Evolutionary conservation across 108 stramenopile species (phyloP).

Genomic region (Cylindrotheca fusiformis): DNA sequence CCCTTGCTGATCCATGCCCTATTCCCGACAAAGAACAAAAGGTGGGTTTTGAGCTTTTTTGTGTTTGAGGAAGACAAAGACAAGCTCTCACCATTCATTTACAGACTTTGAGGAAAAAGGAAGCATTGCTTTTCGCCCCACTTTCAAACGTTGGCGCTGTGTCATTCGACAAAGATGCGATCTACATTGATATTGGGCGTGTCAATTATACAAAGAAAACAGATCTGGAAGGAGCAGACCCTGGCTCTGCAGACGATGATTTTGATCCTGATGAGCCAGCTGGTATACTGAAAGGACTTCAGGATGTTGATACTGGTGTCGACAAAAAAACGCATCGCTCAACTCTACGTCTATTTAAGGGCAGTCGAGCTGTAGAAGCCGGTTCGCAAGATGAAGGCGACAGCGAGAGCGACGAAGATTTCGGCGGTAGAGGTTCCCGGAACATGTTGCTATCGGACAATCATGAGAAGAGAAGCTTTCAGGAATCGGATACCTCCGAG

Average conservation of each 20-base stretch:
- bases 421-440: slow-evolving; percentile 20
- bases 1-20: slow-evolving; percentile 85
- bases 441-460: too few relatives aligned
- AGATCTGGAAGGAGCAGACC: slow-evolving; percentile 52
- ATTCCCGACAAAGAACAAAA: slow-evolving; percentile 80
- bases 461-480: too few relatives aligned
- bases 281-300: slow-evolving; percentile 81
- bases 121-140: slow-evolving; percentile 93
- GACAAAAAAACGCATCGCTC: slow-evolving; percentile 87
- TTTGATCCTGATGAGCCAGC: slow-evolving; percentile 52
- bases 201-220: slow-evolving; percentile 87
- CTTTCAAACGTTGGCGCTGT: slow-evolving; percentile 92
- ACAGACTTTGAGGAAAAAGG: slow-evolving; percentile 84
- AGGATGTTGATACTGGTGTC: slow-evolving; percentile 83
- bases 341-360: slow-evolving; percentile 79
- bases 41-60: slow-evolving; percentile 22
- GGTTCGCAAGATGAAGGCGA: slow-evolving; percentile 46
- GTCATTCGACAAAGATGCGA: slow-evolving; percentile 92
- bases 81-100: background rate
- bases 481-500: too few relatives aligned
- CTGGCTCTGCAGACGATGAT: slow-evolving; percentile 39
- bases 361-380: slow-evolving; percentile 62
- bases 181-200: slow-evolving; percentile 95
- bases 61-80: background rate
- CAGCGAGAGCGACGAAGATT: slow-evolving; percentile 33